Evolutionary conservation across 495 filamentous ascomycete species (phyloP), one percentile per base, ranked within the genome.

Genomic region (Penicillium coprophilum): DNA sequence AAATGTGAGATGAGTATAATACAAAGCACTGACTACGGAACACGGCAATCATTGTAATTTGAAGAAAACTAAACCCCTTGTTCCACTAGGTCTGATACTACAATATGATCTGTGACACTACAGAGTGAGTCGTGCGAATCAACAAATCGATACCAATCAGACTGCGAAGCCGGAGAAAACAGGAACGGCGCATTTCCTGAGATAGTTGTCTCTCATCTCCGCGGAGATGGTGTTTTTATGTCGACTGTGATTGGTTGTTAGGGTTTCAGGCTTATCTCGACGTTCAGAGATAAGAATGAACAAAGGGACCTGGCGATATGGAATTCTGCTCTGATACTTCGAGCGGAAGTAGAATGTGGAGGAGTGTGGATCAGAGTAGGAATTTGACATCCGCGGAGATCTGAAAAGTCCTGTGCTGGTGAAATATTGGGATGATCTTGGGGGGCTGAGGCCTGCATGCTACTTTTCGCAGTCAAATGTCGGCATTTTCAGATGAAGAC

Each of bases 21-120:
- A 38, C 39, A 40, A 40, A 24, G 21, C 31, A 8, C 6, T 45
- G 24, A 17, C 32, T 52, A 55, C 39, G 17, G 39, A 49, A 12
- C 28, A 38, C 39, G 61, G 57, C 57, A 32, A 21, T 8, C 30
- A 34, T 36, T 44, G 31, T 48, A 54, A 21, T 64, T 64, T 63
- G 57, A 60, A 63, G 28, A 45, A 34, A 53, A 8, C 0, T 19
- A 8, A 43, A 31, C 32, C 0, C 24, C 44, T 17, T n/a, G 27
- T 28, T 19, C 6, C 12, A 50, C 47, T 24, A 10, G 12, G 28
- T 15, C 15, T 17, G 30, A n/a, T 34, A 34, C 28, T 27, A 39
- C 32, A 23, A 23, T 36, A 24, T 40, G 30, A 24, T 17, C 34
- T 39, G 21, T 43, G 34, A 43, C 24, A 40, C n/a, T 9, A 28